These are phyloP conservation scores for Trichophyton schoenleinii DNA, from an alignment of 2,329 filamentous ascomycete genomes.

Conservation along the genomic window DNA sequence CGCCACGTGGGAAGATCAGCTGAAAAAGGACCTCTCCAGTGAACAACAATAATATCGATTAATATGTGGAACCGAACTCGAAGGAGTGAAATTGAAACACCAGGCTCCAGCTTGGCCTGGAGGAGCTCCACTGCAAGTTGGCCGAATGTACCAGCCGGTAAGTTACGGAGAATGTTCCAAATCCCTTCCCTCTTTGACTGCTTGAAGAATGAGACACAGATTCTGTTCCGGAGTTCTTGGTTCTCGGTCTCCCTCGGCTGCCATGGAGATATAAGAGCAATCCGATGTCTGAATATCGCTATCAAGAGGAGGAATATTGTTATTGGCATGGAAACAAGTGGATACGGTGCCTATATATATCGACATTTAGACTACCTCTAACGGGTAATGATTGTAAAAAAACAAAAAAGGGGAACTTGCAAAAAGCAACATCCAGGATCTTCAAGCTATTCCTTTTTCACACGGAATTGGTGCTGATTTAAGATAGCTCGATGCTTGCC, in stretches of 20 bases:
- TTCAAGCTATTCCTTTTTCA: too few relatives aligned
- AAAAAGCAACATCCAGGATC: too few relatives aligned
- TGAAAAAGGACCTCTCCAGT: not conserved
- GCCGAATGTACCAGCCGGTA: not conserved
- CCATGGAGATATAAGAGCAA: not conserved
- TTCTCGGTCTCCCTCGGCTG: conserved; percentile 1
- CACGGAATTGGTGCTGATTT: too few relatives aligned
- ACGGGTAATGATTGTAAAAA: too few relatives aligned
- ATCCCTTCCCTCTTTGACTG: not conserved
- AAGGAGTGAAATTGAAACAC: conserved; percentile 1
- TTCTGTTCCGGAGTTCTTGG: not conserved
- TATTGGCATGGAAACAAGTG: conserved; percentile 1
- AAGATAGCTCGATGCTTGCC: too few relatives aligned
- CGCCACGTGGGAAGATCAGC: not conserved
- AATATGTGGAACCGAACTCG: not conserved
- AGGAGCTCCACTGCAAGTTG: not conserved
- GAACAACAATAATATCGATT: too few relatives aligned
- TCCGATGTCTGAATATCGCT: not conserved
- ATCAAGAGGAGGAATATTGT: not conserved
- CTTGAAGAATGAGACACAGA: not conserved
- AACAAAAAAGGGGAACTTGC: too few relatives aligned
- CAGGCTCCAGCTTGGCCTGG: not conserved
- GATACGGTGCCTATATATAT: not conserved
- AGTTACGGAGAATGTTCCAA: not conserved
- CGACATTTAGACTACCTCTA: not conserved